phyloP scores from a whole-genome alignment of 2,329 filamentous ascomycete genomes.

The Calonectria hawksworthii region DNA sequence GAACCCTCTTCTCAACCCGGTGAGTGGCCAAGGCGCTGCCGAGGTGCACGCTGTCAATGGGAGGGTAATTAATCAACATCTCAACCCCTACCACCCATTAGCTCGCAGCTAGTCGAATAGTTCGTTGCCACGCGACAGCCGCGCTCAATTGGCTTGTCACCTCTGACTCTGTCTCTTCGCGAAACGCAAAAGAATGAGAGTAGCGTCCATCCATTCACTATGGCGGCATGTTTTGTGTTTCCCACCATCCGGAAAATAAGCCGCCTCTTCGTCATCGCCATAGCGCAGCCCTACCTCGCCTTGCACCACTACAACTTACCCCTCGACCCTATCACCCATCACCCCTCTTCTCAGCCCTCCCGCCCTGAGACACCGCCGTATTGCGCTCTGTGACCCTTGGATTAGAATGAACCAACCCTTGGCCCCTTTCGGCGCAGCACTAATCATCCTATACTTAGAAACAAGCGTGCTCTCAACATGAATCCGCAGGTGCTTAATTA shows the following conservation, averaged over 20 bases:
- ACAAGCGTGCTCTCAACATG: not conserved
- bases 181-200: not conserved
- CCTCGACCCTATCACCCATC: not conserved
- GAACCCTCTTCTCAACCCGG: not conserved
- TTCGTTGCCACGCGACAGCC: not conserved
- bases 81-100: not conserved
- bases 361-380: not conserved
- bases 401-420: not conserved
- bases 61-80: not conserved
- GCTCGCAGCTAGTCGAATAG: not conserved
- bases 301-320: not conserved
- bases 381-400: not conserved
- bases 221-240: not conserved
- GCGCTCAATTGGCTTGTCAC: not conserved
- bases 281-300: not conserved
- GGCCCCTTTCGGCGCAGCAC: not conserved
- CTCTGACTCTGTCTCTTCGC: conserved; percentile 1
- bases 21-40: not conserved
- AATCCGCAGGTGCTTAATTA: not conserved
- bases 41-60: not conserved
- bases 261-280: not conserved
- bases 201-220: not conserved
- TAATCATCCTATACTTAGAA: conserved; percentile 14
- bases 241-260: conserved; percentile 9
- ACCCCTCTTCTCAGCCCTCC: not conserved